Evolutionary conservation across 2,329 filamentous ascomycete species (phyloP).

Genomic region (Plenodomus tracheiphilus): DNA sequence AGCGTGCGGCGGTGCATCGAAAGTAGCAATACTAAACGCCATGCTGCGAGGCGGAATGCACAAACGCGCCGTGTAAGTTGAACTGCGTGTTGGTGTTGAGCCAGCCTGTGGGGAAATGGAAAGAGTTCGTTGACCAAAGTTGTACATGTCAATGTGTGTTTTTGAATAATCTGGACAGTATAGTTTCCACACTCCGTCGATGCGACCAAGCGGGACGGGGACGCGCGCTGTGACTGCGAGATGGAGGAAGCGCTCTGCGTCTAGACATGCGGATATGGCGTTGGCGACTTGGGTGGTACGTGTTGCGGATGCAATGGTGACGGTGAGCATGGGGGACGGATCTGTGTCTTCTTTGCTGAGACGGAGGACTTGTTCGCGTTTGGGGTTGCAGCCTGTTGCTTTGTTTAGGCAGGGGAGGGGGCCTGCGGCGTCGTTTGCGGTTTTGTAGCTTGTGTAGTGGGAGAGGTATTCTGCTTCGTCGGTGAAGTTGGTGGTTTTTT

Average conservation of each 20-base stretch:
- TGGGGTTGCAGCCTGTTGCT: constrained; percentile 32
- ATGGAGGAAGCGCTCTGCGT: constrained; percentile 22
- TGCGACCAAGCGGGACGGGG: constrained; percentile 28
- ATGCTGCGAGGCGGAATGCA: constrained; percentile 33
- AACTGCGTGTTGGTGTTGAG: constrained; percentile 1
- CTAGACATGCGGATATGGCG: constrained; percentile 1
- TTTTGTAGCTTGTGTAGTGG: constrained; percentile 12
- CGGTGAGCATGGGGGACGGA: constrained; percentile 1
- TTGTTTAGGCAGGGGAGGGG: constrained; percentile 28
- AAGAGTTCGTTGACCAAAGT: constrained; percentile 29
- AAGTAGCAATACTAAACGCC: constrained; percentile 19
- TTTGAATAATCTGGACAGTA: constrained; percentile 31
- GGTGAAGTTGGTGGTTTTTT: constrained; percentile 31
- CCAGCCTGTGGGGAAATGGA: constrained; percentile 22
- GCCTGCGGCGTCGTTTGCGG: constrained; percentile 3
- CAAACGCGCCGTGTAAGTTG: constrained; percentile 29
- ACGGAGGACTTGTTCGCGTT: constrained; percentile 27
- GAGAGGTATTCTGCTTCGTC: constrained; percentile 25
- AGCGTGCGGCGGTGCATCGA: constrained; percentile 32
- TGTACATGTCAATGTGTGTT: constrained; percentile 34
- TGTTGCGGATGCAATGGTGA: constrained; percentile 2
- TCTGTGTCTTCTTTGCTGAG: constrained; percentile 15
- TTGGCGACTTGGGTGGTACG: constrained; percentile 4
- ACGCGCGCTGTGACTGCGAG: constrained; percentile 21
- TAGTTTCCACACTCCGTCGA: constrained; percentile 31